Conservation (phyloP, 1,139 yeast species). For the Hyphopichia pseudoburtonii region DNA sequence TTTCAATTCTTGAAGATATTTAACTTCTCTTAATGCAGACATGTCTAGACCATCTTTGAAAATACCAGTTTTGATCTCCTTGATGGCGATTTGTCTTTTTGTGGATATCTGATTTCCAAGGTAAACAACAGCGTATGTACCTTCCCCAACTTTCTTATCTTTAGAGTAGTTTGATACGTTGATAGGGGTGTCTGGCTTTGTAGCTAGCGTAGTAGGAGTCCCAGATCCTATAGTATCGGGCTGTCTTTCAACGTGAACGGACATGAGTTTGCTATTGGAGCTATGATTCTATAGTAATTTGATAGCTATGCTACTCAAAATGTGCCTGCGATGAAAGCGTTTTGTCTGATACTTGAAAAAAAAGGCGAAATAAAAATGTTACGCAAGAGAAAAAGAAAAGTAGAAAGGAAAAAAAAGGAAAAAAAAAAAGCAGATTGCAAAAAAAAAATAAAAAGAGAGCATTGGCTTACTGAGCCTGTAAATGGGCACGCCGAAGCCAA, state of each 20-base stretch:
- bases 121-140: constrained; percentile 97
- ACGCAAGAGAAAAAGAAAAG: too few species aligned
- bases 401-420: too few species aligned
- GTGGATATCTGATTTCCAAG: constrained; percentile 67
- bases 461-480: too few species aligned
- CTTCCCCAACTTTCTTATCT: constrained; percentile 94
- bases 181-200: constrained; percentile 2
- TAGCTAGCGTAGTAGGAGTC: neutral
- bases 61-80: constrained; percentile 91
- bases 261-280: too few species aligned
- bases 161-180: constrained; percentile 31
- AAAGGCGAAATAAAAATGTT: too few species aligned
- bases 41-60: constrained; percentile 96
- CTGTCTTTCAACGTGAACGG: constrained; percentile 1
- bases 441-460: too few species aligned
- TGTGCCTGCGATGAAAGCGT: too few species aligned
- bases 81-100: constrained; percentile 75
- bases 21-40: constrained; percentile 96
- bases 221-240: neutral
- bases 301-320: too few species aligned
- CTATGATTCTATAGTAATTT: too few species aligned
- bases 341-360: too few species aligned
- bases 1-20: constrained; percentile 81
- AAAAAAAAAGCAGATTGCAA: too few species aligned
- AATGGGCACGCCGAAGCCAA: too few species aligned